Evolutionary conservation across 176 grass and related monocot genomes (phyloP), one percentile per base, ranked within the genome.

Genomic region (Eleusine indica): DNA sequence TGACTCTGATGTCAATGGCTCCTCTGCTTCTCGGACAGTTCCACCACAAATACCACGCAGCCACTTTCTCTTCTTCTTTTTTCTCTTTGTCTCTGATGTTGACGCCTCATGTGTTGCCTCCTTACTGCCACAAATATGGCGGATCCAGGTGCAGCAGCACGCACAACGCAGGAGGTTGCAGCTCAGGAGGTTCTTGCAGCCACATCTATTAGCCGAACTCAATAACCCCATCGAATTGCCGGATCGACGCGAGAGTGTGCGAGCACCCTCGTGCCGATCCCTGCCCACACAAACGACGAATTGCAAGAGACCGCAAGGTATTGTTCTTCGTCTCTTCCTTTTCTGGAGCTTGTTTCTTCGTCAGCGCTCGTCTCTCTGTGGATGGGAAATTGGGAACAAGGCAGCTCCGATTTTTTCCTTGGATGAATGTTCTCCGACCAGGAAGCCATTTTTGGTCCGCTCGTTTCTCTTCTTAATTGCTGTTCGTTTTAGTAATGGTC

Each of bases 211-310:
- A 13, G 71, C 70, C 38, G 78, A 87, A 40, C 85, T 81, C 78
- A 87, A n/a, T 9, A 87, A 46, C 49, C 84, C 88, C 88, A 90
- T 90, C 22, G 16, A 35, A 76, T 75, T 49, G 73, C 66, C 12
- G 68, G 89, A 83, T 87, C 89, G 84, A 83, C 84, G 84, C 75
- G 69, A 90, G 88, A 83, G 89, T 80, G 89, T 53, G 17, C 17
- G n/a, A 90, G 80, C 84, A 90, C 89, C 81, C 89, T 90, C 80
- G 44, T 83, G 89, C 75, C 84, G 80, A 87, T 68, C 89, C 74
- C 49, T 15, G 66, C 48, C 6, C 70, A 42, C 19, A 40, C 19
- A 37, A 40, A 69, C 21, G 60, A 83, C 68, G 78, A 82, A 82
- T 63, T 70, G 71, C 78, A 69, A 68, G 52, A 76, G 71, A 40